phyloP scores from a whole-genome alignment of 2,329 filamentous ascomycete species.

The Botrytis pseudocinerea region DNA sequence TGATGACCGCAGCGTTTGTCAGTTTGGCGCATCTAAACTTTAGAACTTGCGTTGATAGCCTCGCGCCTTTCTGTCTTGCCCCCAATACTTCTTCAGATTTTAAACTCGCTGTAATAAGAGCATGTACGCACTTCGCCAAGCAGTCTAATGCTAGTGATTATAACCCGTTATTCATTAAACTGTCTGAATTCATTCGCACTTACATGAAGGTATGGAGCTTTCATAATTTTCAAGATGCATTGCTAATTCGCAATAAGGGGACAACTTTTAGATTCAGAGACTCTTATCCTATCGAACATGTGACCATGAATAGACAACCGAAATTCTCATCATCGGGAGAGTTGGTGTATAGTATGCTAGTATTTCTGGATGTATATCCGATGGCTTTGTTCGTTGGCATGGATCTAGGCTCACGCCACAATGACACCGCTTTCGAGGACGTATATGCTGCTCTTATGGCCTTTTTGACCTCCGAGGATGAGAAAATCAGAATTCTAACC shows the following conservation, averaged over 20 bases:
- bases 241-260: slow-evolving; percentile 32
- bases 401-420: slow-evolving; percentile 42
- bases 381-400: slow-evolving; percentile 49
- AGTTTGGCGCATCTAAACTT: slow-evolving; percentile 63
- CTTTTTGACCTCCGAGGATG: slow-evolving; percentile 40
- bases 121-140: slow-evolving; percentile 62
- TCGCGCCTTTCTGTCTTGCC: slow-evolving; percentile 58
- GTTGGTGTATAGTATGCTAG: slow-evolving; percentile 55
- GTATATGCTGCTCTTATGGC: slow-evolving; percentile 36
- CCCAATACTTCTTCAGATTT: slow-evolving; percentile 58
- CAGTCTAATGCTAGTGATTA: slow-evolving; percentile 52
- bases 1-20: slow-evolving; percentile 67
- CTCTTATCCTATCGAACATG: slow-evolving; percentile 43
- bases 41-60: slow-evolving; percentile 56
- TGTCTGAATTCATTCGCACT: slow-evolving; percentile 56
- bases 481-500: slow-evolving; percentile 38
- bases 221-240: not conserved
- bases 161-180: slow-evolving; percentile 55
- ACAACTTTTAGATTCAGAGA: slow-evolving; percentile 32
- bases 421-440: slow-evolving; percentile 41
- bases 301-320: slow-evolving; percentile 44
- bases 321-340: slow-evolving; percentile 45
- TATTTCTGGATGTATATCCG: slow-evolving; percentile 58
- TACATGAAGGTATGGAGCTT: slow-evolving; percentile 53
- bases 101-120: slow-evolving; percentile 63